Evolutionary conservation across 352 stramenopile species (phyloP).

Genomic region (Pythium insidiosum): DNA sequence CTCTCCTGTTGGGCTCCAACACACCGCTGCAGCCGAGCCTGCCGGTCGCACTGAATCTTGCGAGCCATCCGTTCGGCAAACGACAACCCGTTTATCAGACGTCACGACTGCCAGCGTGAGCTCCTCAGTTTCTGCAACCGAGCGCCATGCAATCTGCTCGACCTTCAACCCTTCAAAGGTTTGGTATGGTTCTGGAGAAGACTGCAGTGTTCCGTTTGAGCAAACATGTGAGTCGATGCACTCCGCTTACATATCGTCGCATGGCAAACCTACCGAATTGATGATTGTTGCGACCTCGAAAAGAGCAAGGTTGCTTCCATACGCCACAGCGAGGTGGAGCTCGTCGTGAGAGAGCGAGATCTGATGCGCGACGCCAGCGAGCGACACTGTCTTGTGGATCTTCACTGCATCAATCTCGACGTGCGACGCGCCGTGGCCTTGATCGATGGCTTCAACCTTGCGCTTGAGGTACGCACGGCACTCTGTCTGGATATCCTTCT

Average conservation of each 20-base stretch:
- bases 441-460: constrained; percentile 41
- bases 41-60: constrained; percentile 13
- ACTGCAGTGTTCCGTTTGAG: constrained; percentile 17
- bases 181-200: constrained; percentile 21
- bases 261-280: constrained; percentile 40
- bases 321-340: constrained; percentile 37
- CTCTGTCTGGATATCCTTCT: constrained; percentile 22
- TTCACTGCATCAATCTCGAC: constrained; percentile 35
- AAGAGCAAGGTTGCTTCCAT: constrained; percentile 30
- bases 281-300: constrained; percentile 53
- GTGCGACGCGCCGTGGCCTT: constrained; percentile 36
- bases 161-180: constrained; percentile 25
- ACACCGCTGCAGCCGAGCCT: constrained; percentile 11
- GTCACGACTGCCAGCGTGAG: constrained; percentile 32
- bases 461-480: constrained; percentile 35
- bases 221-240: too few species aligned
- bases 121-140: constrained; percentile 10
- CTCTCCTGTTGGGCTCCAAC: constrained; percentile 37
- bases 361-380: constrained; percentile 34
- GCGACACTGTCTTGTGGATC: constrained; percentile 20
- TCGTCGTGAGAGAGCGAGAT: constrained; percentile 51
- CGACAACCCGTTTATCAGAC: constrained; percentile 23
- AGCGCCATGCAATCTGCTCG: constrained; percentile 46
- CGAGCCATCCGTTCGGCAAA: constrained; percentile 26
- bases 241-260: too few species aligned